Evolutionary conservation across 768 basidiomycete species (phyloP).

Genomic region (Podaxis sp.): DNA sequence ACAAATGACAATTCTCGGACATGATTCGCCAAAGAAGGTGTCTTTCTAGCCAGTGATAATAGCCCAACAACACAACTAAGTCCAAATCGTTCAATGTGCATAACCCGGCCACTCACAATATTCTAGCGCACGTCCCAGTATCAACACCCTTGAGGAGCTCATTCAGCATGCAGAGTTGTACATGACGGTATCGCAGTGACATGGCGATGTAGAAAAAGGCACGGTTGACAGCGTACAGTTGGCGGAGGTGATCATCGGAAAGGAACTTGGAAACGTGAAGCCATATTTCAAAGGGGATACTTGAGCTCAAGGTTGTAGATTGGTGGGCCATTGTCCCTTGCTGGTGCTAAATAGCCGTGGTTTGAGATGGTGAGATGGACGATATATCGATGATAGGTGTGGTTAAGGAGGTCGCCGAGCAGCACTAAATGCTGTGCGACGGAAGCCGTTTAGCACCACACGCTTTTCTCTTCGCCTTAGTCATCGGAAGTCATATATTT

Average conservation of each 20-base stretch:
- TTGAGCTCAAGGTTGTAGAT: not conserved
- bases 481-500: no score
- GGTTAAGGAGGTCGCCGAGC: no score
- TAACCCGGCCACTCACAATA: not conserved
- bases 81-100: not conserved
- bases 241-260: not conserved
- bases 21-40: not conserved
- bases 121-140: not conserved
- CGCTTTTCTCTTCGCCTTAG: no score
- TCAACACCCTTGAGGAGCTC: not conserved
- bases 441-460: no score
- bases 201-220: not conserved
- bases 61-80: no score
- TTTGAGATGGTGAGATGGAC: no score
- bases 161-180: not conserved
- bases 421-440: no score
- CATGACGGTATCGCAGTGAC: not conserved
- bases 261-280: not conserved
- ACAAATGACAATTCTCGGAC: not conserved
- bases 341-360: not conserved
- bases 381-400: no score
- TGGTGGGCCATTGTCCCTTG: not conserved
- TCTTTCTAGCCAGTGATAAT: not conserved
- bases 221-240: conserved; percentile 1
- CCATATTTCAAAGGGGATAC: not conserved